Conservation (phyloP, 2,329 filamentous ascomycete genomes). For the Pseudogymnoascus destructans region DNA sequence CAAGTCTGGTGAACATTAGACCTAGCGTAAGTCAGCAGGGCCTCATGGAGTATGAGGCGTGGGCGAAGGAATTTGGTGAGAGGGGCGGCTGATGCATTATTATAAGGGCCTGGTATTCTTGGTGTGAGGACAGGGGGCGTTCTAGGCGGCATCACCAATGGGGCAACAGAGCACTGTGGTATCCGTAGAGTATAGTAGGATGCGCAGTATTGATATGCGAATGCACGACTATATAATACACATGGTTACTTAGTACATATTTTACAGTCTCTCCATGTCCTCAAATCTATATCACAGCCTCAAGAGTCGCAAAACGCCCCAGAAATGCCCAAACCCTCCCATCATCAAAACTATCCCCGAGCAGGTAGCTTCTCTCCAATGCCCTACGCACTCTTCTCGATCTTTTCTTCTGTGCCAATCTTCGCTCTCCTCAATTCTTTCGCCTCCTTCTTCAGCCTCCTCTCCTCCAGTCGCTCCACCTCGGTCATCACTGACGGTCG, state of each 20-base stretch:
- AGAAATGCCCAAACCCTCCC: neutral
- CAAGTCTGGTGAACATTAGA: conserved; percentile 71
- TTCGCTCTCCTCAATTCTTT: conserved; percentile 43
- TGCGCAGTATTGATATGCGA: conserved; percentile 2
- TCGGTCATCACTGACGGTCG: conserved; percentile 52
- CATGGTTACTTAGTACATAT: conserved; percentile 3
- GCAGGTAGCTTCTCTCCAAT: neutral
- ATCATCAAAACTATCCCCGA: neutral
- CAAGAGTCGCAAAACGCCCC: neutral
- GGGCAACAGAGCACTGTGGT: neutral
- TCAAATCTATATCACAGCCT: neutral
- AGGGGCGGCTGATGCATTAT: conserved; percentile 51
- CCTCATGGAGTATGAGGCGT: conserved; percentile 81
- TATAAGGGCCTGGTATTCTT: neutral
- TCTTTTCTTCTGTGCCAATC: conserved; percentile 20
- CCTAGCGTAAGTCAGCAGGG: conserved; percentile 81
- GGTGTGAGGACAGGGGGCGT: neutral
- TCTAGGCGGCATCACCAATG: neutral
- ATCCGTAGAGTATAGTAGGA: conserved; percentile 1
- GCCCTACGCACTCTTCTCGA: conserved; percentile 13
- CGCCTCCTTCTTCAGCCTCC: conserved; percentile 39
- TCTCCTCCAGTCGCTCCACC: conserved; percentile 44
- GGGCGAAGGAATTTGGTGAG: conserved; percentile 88
- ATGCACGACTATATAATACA: conserved; percentile 8
- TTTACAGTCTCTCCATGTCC: neutral